Evolutionary conservation across 2,329 filamentous ascomycete species (phyloP).

Genomic region (Monosporascus sp.): DNA sequence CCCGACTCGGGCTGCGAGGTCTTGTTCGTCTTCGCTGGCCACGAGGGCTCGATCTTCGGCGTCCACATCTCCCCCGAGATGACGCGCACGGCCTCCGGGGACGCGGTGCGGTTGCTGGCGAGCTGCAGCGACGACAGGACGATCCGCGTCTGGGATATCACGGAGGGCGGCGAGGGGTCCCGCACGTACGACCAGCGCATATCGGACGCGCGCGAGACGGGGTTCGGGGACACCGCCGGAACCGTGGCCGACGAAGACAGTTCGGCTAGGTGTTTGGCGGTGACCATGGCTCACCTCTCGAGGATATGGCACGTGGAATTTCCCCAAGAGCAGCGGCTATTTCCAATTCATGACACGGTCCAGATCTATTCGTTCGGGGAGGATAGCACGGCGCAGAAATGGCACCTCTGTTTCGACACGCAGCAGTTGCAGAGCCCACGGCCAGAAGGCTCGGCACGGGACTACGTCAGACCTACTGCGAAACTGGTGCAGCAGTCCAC

Average conservation of each 20-base stretch:
- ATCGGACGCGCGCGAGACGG: constrained; percentile 49
- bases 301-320: constrained; percentile 87
- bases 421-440: constrained; percentile 6
- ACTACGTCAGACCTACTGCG: constrained; percentile 6
- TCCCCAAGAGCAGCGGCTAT: constrained; percentile 27
- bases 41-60: constrained; percentile 92
- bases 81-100: constrained; percentile 34
- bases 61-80: constrained; percentile 68
- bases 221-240: constrained; percentile 48
- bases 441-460: background rate
- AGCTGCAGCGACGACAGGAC: constrained; percentile 96
- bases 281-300: constrained; percentile 79
- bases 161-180: constrained; percentile 37
- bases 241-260: constrained; percentile 20
- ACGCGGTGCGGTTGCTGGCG: constrained; percentile 59
- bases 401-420: constrained; percentile 49
- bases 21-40: constrained; percentile 55
- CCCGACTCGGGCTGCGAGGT: constrained; percentile 31
- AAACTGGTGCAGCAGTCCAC: constrained; percentile 49
- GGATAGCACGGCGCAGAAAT: constrained; percentile 71
- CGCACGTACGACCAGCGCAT: constrained; percentile 19
- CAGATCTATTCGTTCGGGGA: constrained; percentile 76
- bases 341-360: constrained; percentile 23
- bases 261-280: constrained; percentile 50
- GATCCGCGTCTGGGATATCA: constrained; percentile 81